Evolutionary conservation across 2,329 filamentous ascomycete species (phyloP), one percentile per base, ranked within the genome.

Genomic region (Fusarium circinatum): DNA sequence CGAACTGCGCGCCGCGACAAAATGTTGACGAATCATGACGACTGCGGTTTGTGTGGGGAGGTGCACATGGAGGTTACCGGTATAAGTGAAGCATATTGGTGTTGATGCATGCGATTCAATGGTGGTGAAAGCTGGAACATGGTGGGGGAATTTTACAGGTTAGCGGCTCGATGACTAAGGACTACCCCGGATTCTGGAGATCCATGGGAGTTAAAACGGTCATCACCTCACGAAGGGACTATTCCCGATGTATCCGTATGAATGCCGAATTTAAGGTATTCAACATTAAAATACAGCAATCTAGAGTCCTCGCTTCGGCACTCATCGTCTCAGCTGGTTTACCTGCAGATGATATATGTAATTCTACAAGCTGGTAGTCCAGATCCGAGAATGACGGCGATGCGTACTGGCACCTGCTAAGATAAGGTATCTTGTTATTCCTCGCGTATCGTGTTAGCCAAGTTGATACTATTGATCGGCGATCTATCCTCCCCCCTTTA

Each of bases 1-100:
- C 76, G 86, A 85, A 69, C 84, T 84, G 65, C 83, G 84, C 68
- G 85, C 85, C 38, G 88, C 86, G 48, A 88, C 72, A 65, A 87
- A 86, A 41, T 59, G 74, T 24, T 76, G 74, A 60, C 79, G 81
- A 47, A 72, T 57, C 80, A 82, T 81, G 39, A 42, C 52, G 36
- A 32, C 47, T n/a, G 55, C 28, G 6, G 34, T 70, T 52, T 24
- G 41, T 51, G 30, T 30, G 30, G 18, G 44, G 11, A 26, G 18
- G 49, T 48, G 36, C 38, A 55, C 32, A 52, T 38, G 45, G 32
- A 28, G 34, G 49, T 26, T 57, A 61, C 26, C 28, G 42, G 42
- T 61, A 22, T 41, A 52, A 49, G 68, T 58, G 42, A 30, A 59
- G 51, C 72, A 78, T 76, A 17, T 39, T 62, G 28, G 14, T 47